A percentile compares a stretch with the other conserved stretches of the same genome.
Conservation (phyloP, 768 basidiomycete species). For the Boletus vermiculosoides region DNA sequence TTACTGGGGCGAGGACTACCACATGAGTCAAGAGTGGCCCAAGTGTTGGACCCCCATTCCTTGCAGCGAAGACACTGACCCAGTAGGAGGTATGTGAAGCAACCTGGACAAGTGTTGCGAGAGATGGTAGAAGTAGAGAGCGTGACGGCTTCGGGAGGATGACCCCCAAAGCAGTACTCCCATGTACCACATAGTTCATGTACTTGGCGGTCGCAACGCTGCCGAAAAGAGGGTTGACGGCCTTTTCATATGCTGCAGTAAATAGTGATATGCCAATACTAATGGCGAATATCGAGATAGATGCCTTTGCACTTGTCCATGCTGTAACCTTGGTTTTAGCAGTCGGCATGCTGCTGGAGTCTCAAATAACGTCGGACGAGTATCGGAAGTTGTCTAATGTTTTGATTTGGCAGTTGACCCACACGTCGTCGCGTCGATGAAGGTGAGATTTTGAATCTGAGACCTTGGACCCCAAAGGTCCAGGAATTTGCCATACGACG, state of each 20-base stretch:
- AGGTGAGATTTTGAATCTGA: not conserved
- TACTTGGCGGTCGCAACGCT: conserved; percentile 51
- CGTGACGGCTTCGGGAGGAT: conserved; percentile 31
- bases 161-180: conserved; percentile 36
- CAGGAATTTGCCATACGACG: not conserved
- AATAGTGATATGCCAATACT: conserved; percentile 49
- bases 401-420: not conserved
- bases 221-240: conserved; percentile 70
- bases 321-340: conserved; percentile 1
- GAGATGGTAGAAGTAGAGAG: conserved; percentile 26
- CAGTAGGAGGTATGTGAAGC: conserved; percentile 69
- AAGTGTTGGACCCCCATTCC: conserved; percentile 48
- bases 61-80: conserved; percentile 58
- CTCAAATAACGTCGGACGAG: not conserved
- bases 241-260: conserved; percentile 59
- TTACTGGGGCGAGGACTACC: conserved; percentile 54
- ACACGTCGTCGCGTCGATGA: not conserved
- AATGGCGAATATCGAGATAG: conserved; percentile 29
- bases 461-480: too few species aligned
- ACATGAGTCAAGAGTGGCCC: conserved; percentile 63
- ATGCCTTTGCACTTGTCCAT: conserved; percentile 15
- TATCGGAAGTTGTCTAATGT: not conserved
- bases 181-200: conserved; percentile 41
- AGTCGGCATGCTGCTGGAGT: conserved; percentile 5
- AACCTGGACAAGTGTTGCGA: conserved; percentile 41